Conservation (phyloP, 495 filamentous ascomycete genomes). For the Aspergillus avenaceus region DNA sequence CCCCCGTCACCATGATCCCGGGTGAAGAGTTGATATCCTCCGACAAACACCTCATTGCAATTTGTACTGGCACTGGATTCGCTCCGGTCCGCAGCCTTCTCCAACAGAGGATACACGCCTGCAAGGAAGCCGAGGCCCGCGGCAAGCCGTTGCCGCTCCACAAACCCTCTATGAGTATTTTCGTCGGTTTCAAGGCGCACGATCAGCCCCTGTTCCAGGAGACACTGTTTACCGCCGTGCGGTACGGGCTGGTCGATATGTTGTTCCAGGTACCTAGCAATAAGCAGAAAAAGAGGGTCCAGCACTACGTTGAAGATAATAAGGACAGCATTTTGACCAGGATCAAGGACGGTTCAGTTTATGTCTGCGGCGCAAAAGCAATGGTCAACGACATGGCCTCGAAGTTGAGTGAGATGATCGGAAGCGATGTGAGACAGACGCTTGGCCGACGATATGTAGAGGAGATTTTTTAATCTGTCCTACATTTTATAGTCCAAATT, state of each 20-base stretch:
- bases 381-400: not conserved
- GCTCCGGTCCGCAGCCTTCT: constrained; percentile 1
- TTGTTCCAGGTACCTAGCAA: not conserved
- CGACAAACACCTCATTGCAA: not conserved
- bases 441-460: constrained; percentile 1
- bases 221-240: not conserved
- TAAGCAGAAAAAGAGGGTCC: not conserved
- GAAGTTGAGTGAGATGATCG: not conserved
- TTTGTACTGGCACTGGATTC: not conserved
- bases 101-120: not conserved
- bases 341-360: not conserved
- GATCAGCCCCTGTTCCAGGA: not conserved
- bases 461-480: constrained; percentile 2
- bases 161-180: not conserved
- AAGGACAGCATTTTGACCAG: not conserved
- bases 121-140: not conserved
- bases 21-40: not conserved
- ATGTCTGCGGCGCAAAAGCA: not conserved
- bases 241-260: not conserved
- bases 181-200: not conserved
- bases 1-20: not conserved
- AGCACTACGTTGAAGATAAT: not conserved
- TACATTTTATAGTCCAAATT: too few relatives aligned
- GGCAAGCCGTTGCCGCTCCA: not conserved
- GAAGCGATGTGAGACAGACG: not conserved